Base-by-base conservation (phyloP, 164 flowering plant species). In the Vitis rupestris region DNA sequence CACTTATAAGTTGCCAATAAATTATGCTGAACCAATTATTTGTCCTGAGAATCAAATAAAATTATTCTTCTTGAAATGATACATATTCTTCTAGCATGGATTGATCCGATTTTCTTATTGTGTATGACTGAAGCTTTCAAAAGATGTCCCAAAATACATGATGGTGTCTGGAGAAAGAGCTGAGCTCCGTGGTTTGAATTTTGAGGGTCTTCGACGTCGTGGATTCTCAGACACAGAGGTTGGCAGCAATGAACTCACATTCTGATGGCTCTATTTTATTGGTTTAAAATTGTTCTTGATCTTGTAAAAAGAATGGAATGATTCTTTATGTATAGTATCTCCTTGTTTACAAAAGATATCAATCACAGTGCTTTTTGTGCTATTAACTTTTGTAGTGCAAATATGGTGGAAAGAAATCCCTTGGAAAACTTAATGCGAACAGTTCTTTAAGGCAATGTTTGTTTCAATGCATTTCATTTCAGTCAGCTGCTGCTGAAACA, bases 161-260 rank as follows among this genome's bases (percentile, higher is more conserved):
- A 84, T 88, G 94, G 98, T 91, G 60, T 67, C 92, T 75, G 98
- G 99, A 62, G 93, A 90, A 59, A 90, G 97, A 83, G 93, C 97
- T 72, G 91, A 93, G 70, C 85, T 93, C 19, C 92, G 97, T 52
- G 98, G 99, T 59, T 74, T 93, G 72, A 93, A 95, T 83, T 66
- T 88, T 62, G 97, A 90, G 81, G 98, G 99, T 68, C 92, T 95
- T 49, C 86, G 88, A 10, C 98, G 98, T 31, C 78, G 69, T 83
- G 93, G 92, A 48, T 93, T 92, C 71, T 84, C 91, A 23, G 74
- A 30, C 44, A 61, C 72, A 67, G 99, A 92, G 98, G 99, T 94
- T 72, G 65, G 82, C n/a, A 59, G 10, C 51, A 3, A 50, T 50
- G 10, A 50, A 19, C 8, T 54, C 66, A 48, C 4, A 12, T 57